Evolutionary conservation across 164 flowering plant species (phyloP), one percentile per base, ranked within the genome.

Genomic region (Hamamelis virginiana): DNA sequence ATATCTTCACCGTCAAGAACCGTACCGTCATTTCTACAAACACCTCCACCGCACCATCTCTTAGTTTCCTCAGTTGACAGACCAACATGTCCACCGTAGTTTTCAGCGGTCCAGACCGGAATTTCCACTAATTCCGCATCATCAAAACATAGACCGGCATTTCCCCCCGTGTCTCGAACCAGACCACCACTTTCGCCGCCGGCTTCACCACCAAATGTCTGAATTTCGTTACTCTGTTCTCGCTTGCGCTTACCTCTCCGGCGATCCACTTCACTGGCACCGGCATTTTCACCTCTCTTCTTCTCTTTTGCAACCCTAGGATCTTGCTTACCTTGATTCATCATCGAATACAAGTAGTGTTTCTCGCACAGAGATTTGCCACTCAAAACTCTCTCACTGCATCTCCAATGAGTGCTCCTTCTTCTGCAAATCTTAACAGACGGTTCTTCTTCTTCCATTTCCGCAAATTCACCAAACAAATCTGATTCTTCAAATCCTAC

Each of bases 381-480:
- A 26, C 8, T 52, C 70, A 66, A 50, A 44, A 33, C 75, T 47
- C 61, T 72, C 61, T 61, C 70, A 11, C 47, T 72, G 19, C 75
- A 72, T 62, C 75, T 51, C 70, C 75, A 72, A 41, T 41, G 22
- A 15, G 62, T 50, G 1, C 70, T 66, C n/a, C 22, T 66, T 28
- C 70, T 50, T 22, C 4, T 48, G 53, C 70, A 72, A 41, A 66
- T 72, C 60, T 38, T 27, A 21, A 22, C 59, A 9, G 28, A 27
- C 23, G 59, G 59, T 25, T 22, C 23, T 55, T 55, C 23, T 55
- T 55, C 59, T 33, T 33, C 59, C 59, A 55, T 55, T 23, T 8
- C 16, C 22, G 1, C 14, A 11, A 55, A 55, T 55, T 55, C 59
- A 55, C 5, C 9, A 23, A 55, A 55, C 55, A 51, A 21, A 51